phyloP scores from a whole-genome alignment of 345 rosid species.

The Boechera divaricarpa region DNA sequence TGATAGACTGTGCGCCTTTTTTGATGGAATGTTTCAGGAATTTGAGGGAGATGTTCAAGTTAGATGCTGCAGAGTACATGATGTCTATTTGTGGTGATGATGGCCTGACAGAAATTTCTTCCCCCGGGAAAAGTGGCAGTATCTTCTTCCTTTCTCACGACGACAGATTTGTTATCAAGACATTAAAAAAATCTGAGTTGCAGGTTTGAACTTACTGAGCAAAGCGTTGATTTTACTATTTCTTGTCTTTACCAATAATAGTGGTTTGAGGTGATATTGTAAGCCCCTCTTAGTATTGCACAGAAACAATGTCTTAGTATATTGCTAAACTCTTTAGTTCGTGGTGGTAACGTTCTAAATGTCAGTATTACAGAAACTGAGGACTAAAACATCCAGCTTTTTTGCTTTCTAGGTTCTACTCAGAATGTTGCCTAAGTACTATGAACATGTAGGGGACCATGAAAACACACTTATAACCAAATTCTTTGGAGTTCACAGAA shows the following conservation, averaged over 20 bases:
- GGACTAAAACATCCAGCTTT: conserved; percentile 13
- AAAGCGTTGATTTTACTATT: conserved; percentile 13
- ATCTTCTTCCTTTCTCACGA: conserved; percentile 90
- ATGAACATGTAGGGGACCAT: conserved; percentile 66
- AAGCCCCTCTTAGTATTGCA: conserved; percentile 2
- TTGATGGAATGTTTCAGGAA: conserved; percentile 60
- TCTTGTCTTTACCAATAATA: neutral
- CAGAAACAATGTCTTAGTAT: neutral
- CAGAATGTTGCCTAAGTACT: conserved; percentile 81
- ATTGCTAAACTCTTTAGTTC: neutral
- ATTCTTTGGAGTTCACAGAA: conserved; percentile 87
- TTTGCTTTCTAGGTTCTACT: conserved; percentile 68
- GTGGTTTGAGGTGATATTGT: neutral
- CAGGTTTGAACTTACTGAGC: conserved; percentile 60
- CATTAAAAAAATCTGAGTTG: conserved; percentile 78
- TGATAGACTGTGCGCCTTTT: conserved; percentile 16
- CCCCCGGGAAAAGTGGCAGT: conserved; percentile 98
- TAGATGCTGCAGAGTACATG: conserved; percentile 99
- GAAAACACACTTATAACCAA: conserved; percentile 97
- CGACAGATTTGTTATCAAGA: conserved; percentile 92
- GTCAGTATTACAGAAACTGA: neutral
- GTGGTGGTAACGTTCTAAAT: neutral
- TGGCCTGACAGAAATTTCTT: conserved; percentile 80
- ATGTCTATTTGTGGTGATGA: conserved; percentile 99
- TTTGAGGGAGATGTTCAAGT: conserved; percentile 93